Evolutionary conservation across 176 grass and related monocot species (phyloP).

Genomic region (Aegilops sharonensis): DNA sequence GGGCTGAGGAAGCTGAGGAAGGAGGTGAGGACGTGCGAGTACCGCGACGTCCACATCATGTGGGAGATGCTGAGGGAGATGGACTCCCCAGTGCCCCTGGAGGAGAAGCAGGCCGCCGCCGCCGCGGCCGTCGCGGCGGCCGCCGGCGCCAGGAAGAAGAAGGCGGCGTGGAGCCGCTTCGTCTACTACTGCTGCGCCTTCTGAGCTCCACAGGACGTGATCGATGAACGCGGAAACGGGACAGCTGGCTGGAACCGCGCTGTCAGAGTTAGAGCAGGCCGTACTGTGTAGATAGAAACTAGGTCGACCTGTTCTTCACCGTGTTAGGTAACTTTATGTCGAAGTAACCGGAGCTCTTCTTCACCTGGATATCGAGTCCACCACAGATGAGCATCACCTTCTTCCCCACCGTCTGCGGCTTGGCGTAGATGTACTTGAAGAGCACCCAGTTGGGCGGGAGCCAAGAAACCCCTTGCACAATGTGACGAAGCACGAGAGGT

Average conservation of each 20-base stretch:
- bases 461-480: too few relatives aligned
- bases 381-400: too few relatives aligned
- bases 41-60: conserved; percentile 85
- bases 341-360: too few relatives aligned
- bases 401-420: too few relatives aligned
- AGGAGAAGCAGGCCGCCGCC: conserved; percentile 39
- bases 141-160: conserved; percentile 39
- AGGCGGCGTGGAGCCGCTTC: conserved; percentile 45
- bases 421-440: too few relatives aligned
- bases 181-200: conserved; percentile 68
- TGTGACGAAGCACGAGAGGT: too few relatives aligned
- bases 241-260: not conserved
- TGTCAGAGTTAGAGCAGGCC: not conserved
- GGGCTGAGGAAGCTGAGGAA: conserved; percentile 74
- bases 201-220: conserved; percentile 3
- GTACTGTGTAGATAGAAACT: not conserved
- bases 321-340: too few relatives aligned
- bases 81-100: conserved; percentile 38
- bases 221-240: not conserved
- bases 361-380: too few relatives aligned
- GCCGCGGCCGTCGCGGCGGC: conserved; percentile 42
- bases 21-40: conserved; percentile 92
- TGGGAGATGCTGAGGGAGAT: conserved; percentile 78
- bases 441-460: too few relatives aligned
- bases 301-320: too few relatives aligned